These are phyloP conservation scores for Elsinoe batatas DNA, from an alignment of 2,329 filamentous ascomycete species.

Conservation along the genomic window DNA sequence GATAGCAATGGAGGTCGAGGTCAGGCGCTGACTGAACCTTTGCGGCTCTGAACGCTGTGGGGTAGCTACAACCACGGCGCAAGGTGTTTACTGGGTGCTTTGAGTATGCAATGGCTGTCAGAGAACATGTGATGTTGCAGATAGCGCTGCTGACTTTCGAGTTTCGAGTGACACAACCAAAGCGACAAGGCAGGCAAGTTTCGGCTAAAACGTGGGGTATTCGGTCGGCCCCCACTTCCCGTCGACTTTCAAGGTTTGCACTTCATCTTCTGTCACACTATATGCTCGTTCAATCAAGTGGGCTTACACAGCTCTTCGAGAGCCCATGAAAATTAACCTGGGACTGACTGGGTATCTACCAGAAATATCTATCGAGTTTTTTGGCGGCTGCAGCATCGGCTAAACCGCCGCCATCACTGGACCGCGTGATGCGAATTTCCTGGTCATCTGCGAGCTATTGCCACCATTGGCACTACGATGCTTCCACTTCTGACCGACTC, in stretches of 20 bases:
- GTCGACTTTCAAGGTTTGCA: too few relatives aligned
- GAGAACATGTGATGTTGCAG: neutral
- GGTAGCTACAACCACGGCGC: neutral
- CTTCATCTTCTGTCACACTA: neutral
- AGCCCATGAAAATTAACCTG: too few relatives aligned
- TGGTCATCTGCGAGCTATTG: neutral
- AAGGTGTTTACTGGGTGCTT: neutral
- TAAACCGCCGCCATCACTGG: neutral
- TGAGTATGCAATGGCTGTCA: neutral
- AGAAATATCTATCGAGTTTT: too few relatives aligned
- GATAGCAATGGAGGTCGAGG: neutral
- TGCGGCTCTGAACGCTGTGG: neutral
- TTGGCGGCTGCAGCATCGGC: neutral
- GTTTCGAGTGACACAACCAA: neutral
- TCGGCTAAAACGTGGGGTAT: neutral
- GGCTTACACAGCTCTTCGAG: too few relatives aligned
- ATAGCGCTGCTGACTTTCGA: neutral
- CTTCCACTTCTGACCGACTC: neutral
- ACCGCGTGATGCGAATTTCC: neutral
- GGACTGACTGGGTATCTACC: too few relatives aligned
- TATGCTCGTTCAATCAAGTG: too few relatives aligned
- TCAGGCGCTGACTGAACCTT: neutral
- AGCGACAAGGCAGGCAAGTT: neutral
- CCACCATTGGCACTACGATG: neutral
- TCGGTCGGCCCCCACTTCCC: neutral